phyloP scores from a whole-genome alignment of 2,329 filamentous ascomycete genomes.

The Epichloe typhina region DNA sequence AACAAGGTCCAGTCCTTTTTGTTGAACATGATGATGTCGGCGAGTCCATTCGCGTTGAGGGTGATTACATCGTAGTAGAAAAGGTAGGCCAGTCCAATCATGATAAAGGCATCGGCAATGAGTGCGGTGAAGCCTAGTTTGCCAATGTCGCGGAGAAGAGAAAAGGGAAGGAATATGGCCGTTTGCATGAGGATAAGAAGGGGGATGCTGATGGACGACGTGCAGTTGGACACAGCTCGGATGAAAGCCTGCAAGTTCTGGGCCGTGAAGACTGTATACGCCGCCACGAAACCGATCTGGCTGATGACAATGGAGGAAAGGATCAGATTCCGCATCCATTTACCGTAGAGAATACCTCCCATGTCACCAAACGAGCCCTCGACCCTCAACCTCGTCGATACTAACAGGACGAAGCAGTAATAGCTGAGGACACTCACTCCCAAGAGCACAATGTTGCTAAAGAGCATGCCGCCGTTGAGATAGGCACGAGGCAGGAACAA shows the following conservation, averaged over 20 bases:
- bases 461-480: constrained; percentile 93
- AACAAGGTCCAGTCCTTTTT: constrained; percentile 91
- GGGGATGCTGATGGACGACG: constrained; percentile 76
- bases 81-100: constrained; percentile 81
- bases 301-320: constrained; percentile 86
- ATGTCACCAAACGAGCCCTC: constrained; percentile 97
- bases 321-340: constrained; percentile 78
- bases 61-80: constrained; percentile 93
- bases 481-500: constrained; percentile 87
- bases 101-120: constrained; percentile 86
- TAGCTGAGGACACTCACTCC: constrained; percentile 78
- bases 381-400: constrained; percentile 71
- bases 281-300: constrained; percentile 87
- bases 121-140: constrained; percentile 93
- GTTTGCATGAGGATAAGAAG: constrained; percentile 90
- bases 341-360: constrained; percentile 81
- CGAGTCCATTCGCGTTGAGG: constrained; percentile 59
- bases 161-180: constrained; percentile 87
- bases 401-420: constrained; percentile 92
- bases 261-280: constrained; percentile 93
- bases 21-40: constrained; percentile 88
- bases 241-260: constrained; percentile 94
- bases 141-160: constrained; percentile 88
- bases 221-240: constrained; percentile 78
- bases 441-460: constrained; percentile 85